Evolutionary conservation across 345 rosid genomes (phyloP).

Genomic region (Eucalyptus sp.): DNA sequence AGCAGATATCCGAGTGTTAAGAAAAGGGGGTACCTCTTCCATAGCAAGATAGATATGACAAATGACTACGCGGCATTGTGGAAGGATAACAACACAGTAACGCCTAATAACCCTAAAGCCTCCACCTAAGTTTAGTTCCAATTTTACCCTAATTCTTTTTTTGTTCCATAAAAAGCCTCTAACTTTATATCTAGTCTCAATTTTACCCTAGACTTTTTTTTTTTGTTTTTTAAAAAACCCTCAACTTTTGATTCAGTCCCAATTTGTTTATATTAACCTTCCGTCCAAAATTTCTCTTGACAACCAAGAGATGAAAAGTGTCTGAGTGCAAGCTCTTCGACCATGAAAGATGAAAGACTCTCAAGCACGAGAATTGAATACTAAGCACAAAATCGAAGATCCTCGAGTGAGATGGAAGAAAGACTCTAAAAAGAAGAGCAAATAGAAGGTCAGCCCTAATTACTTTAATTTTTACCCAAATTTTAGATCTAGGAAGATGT

Average conservation of each 20-base stretch:
- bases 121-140: not conserved
- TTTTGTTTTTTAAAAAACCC: no score
- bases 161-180: not conserved
- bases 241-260: not conserved
- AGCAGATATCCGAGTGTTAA: no score
- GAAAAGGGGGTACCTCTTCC: not conserved
- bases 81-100: not conserved
- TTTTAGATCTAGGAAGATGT: not conserved
- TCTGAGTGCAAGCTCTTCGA: accelerated
- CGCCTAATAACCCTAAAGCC: not conserved
- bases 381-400: accelerated
- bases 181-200: not conserved
- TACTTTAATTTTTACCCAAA: not conserved
- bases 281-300: not conserved
- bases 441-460: not conserved
- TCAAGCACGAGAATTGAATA: not conserved
- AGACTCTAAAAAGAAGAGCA: not conserved
- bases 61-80: not conserved
- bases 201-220: no score
- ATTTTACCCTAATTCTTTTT: not conserved
- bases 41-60: not conserved
- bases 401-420: not conserved
- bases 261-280: not conserved
- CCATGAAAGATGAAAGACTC: not conserved
- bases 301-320: not conserved